phyloP scores from a whole-genome alignment of 1,139 yeast species.

The Magnusiomyces suaveolens region DNA sequence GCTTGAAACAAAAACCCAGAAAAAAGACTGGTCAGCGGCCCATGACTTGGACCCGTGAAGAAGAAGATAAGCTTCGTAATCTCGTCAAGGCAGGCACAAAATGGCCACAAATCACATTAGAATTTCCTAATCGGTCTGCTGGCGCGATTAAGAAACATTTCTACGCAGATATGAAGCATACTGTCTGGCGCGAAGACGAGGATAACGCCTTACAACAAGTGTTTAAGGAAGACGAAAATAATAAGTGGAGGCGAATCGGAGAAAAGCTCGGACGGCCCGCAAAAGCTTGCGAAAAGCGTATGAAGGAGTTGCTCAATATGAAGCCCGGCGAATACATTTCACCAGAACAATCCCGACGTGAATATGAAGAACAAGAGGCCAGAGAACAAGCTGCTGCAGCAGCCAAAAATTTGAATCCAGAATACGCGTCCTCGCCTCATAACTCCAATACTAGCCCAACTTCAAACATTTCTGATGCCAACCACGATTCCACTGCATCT shows the following conservation, averaged over 20 bases:
- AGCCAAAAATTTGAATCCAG: neutral
- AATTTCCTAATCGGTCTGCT: constrained; percentile 28
- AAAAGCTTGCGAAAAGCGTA: constrained; percentile 25
- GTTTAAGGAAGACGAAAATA: constrained; percentile 24
- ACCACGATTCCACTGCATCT: neutral
- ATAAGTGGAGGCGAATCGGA: constrained; percentile 26
- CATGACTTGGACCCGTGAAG: constrained; percentile 24
- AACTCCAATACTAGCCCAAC: neutral
- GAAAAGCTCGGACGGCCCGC: constrained; percentile 27
- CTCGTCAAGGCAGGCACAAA: constrained; percentile 27
- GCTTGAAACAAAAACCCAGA: neutral
- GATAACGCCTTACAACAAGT: constrained; percentile 23
- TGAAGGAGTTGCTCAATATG: constrained; percentile 14
- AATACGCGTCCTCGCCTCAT: neutral
- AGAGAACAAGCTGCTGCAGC: neutral
- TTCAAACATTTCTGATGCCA: neutral
- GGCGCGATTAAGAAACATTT: constrained; percentile 30
- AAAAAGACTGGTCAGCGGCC: constrained; percentile 17
- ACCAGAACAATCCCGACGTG: constrained; percentile 11
- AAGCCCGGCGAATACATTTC: constrained; percentile 13
- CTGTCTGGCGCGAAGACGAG: constrained; percentile 25
- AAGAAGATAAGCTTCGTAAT: constrained; percentile 23
- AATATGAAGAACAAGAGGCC: constrained; percentile 10
- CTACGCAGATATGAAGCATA: constrained; percentile 30
- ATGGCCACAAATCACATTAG: constrained; percentile 26